A percentile compares a stretch with the other conserved stretches of the same genome.
Conservation (phyloP, 176 grass and related monocot genomes). For the Neostapfia colusana region DNA sequence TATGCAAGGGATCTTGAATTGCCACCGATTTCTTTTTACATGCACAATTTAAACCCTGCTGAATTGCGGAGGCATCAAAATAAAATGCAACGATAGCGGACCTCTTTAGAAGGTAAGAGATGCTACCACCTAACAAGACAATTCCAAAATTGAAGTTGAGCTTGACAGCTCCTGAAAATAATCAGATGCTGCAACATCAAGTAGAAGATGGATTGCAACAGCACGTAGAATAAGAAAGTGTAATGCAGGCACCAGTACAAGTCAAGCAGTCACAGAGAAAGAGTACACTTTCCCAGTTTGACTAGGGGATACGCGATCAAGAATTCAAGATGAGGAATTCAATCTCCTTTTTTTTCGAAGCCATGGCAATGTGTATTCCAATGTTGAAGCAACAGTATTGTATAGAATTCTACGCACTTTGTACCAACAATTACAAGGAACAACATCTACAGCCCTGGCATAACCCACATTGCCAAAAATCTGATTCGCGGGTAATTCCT, state of each 20-base stretch:
- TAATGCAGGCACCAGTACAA: neutral
- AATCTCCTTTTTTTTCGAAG: neutral
- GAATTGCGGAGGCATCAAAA: no score
- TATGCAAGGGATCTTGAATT: neutral
- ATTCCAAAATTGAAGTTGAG: neutral
- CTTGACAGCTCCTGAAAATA: neutral
- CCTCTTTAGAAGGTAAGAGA: neutral
- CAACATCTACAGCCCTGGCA: constrained; percentile 53
- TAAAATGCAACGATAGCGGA: neutral
- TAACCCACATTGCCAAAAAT: constrained; percentile 51
- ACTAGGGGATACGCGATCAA: neutral
- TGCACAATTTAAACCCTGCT: neutral
- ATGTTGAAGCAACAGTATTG: constrained; percentile 47
- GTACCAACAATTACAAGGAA: constrained; percentile 49
- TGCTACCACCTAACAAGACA: neutral
- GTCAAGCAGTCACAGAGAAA: neutral
- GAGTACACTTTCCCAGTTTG: neutral
- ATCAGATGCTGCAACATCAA: neutral
- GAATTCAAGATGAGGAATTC: neutral
- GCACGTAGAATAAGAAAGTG: neutral
- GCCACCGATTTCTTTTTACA: neutral
- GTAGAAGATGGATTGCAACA: neutral
- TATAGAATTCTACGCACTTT: constrained; percentile 45
- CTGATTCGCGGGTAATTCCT: constrained; percentile 31
- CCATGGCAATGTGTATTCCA: constrained; percentile 43